These are phyloP conservation scores for Lasiosphaeria ovina DNA, from an alignment of 495 filamentous ascomycete species.

Conservation along the genomic window DNA sequence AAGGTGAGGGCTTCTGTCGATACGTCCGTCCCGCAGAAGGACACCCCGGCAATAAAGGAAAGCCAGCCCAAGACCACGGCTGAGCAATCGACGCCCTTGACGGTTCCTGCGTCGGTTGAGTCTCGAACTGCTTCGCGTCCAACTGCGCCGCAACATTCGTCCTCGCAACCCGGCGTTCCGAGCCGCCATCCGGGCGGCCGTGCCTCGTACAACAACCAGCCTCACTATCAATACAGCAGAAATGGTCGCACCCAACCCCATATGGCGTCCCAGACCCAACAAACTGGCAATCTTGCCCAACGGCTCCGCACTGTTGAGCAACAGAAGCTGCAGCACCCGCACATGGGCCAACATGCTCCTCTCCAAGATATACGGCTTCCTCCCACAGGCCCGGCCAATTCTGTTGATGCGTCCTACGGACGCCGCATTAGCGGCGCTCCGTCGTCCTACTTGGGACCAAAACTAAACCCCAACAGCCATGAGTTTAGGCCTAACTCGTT, in stretches of 20 bases:
- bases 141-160: conserved; percentile 31
- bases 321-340: conserved; percentile 41
- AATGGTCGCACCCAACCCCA: conserved; percentile 40
- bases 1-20: conserved; percentile 37
- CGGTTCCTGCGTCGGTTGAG: conserved; percentile 28
- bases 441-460: conserved; percentile 51
- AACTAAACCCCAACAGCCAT: conserved; percentile 77
- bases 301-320: conserved; percentile 46
- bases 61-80: conserved; percentile 32
- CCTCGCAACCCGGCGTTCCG: conserved; percentile 32
- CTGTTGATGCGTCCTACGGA: conserved; percentile 42
- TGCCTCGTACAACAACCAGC: conserved; percentile 28
- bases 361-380: conserved; percentile 46
- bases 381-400: conserved; percentile 54
- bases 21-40: conserved; percentile 41
- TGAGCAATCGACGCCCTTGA: conserved; percentile 20
- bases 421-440: conserved; percentile 47
- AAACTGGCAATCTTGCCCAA: conserved; percentile 38
- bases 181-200: conserved; percentile 34
- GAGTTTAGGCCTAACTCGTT: conserved; percentile 84
- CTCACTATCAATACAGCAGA: conserved; percentile 33
- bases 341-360: conserved; percentile 35
- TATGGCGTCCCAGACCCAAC: conserved; percentile 32
- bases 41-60: conserved; percentile 31
- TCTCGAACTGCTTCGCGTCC: conserved; percentile 29